These are phyloP conservation scores for Ophiocordyceps robertsii DNA, from an alignment of 2,329 filamentous ascomycete genomes.

Conservation along the genomic window DNA sequence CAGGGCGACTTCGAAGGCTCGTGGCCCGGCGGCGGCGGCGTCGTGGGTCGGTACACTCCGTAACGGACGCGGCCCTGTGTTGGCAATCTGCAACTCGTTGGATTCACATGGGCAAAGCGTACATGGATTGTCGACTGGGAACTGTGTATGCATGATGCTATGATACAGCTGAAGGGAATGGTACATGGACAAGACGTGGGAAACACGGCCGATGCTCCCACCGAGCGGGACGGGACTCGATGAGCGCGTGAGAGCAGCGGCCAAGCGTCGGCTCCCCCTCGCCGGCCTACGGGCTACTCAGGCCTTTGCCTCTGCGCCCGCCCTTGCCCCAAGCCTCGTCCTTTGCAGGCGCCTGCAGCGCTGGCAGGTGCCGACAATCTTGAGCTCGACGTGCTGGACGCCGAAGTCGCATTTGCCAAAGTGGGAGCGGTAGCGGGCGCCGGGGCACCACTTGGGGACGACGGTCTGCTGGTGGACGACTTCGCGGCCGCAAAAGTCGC, in stretches of 20 bases:
- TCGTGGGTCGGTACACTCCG: slow-evolving; percentile 23
- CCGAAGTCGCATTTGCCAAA: slow-evolving; percentile 1
- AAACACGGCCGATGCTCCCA: too few species aligned
- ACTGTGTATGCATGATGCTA: too few species aligned
- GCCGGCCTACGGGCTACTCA: neutral
- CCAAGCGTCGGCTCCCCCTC: too few species aligned
- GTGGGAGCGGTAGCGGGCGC: slow-evolving; percentile 1
- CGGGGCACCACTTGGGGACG: neutral
- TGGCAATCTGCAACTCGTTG: too few species aligned
- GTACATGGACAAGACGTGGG: too few species aligned
- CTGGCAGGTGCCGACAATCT: neutral
- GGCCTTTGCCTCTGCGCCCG: neutral
- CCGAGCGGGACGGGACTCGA: too few species aligned
- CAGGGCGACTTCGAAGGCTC: slow-evolving; percentile 20
- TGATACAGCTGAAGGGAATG: too few species aligned
- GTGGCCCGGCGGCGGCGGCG: slow-evolving; percentile 17
- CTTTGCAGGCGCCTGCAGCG: neutral
- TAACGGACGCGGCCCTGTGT: neutral
- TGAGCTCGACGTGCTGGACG: slow-evolving; percentile 1
- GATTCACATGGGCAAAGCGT: too few species aligned
- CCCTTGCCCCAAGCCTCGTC: neutral
- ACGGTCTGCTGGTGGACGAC: neutral
- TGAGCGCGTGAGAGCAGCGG: too few species aligned
- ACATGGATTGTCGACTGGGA: too few species aligned
- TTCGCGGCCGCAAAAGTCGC: slow-evolving; percentile 1